Base-by-base conservation (phyloP, 768 basidiomycete species). In the Termitomyces sp. region DNA sequence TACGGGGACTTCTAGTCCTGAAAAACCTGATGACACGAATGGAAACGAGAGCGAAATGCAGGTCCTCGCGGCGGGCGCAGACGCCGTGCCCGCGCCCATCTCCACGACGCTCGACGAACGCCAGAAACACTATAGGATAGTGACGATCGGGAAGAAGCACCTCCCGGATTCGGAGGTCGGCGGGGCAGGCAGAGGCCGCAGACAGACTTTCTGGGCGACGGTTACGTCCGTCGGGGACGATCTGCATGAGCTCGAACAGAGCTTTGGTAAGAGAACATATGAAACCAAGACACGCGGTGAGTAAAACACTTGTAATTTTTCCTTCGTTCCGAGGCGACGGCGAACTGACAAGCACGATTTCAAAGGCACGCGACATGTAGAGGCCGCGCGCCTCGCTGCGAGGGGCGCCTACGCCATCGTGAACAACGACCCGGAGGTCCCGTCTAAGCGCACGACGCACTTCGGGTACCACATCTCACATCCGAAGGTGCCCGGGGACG, bases 391-490 rank as follows among this genome's bases (percentile, higher is more conserved):
- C 6, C 72, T 85, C 22, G 82, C 76, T 2, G 85, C 78, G 0
- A 72, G 83, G 3, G 85, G 86, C 1, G 82, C 75, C 20, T 86
- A 88, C 64, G 81, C 79, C 14, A 77, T 86, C 32, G 81, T 83
- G 42, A 82, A 83, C 62, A 73, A 74, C 26, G 73, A 77, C 4
- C 72, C 75, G 0, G 62, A 66, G 0, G 73, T 71, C 2, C 79
- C 76, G 0, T 86, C 80, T 0, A 64, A 71, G 49, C 72, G 78
- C 41, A 72, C 71, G 53, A 85, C 82, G 0, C 82, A 82, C 65
- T 72, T 86, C 34, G 86, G 82, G 0, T 85, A 85, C 64, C 72
- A 80, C 58, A 72, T 86, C 41, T 82, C 83, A 5, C 83, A 87
- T 59, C 80, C 79, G 0, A 59, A 69, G 18, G 80, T 77, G 75